Percentiles rank a stretch among this genome's conserved stretches.
Evolutionary conservation across 176 grass and related monocot genomes (phyloP).

Genomic region (Musa troglodytarum): DNA sequence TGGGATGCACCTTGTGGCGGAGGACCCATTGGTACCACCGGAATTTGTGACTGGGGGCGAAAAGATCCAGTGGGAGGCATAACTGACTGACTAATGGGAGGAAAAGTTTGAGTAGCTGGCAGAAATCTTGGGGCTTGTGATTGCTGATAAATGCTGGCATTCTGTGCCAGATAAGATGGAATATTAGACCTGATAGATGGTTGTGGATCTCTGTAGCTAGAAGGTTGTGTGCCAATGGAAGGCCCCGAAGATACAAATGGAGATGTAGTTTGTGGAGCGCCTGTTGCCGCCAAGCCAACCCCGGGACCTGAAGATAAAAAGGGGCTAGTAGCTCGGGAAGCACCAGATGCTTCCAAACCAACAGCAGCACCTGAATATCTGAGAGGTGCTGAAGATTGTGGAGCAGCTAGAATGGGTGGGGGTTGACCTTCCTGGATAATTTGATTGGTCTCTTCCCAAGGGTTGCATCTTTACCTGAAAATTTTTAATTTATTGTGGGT

Average conservation of each 20-base stretch:
- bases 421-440: neutral
- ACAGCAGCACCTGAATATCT: neutral
- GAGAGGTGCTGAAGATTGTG: neutral
- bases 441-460: neutral
- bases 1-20: constrained; percentile 8
- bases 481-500: neutral
- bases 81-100: neutral
- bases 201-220: neutral
- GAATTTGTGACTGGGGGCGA: constrained; percentile 4
- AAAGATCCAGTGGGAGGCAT: neutral
- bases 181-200: constrained; percentile 11
- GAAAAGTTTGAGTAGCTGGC: constrained; percentile 9
- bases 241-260: neutral
- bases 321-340: neutral
- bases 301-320: neutral
- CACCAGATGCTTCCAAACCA: neutral
- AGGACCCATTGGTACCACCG: constrained; percentile 27
- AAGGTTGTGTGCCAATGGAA: neutral
- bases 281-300: neutral
- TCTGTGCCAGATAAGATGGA: constrained; percentile 1
- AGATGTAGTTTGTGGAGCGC: constrained; percentile 1
- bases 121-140: constrained; percentile 8
- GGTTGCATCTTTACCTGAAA: constrained; percentile 3
- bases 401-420: neutral
- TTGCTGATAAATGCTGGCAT: constrained; percentile 5